Evolutionary conservation across 2,329 filamentous ascomycete genomes (phyloP).

Genomic region (Fusarium sp.): DNA sequence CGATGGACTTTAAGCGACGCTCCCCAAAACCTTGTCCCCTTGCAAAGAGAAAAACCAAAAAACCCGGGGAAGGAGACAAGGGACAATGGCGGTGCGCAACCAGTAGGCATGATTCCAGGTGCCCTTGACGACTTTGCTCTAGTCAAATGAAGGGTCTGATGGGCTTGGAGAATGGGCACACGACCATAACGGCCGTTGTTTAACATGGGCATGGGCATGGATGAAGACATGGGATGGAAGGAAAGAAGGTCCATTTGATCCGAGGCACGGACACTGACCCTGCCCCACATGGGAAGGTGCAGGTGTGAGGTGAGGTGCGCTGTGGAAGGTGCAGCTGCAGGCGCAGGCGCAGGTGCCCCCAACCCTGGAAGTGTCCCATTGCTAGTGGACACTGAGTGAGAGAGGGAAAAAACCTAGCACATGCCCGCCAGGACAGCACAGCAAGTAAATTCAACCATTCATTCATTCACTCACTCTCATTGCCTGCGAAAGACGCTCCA

Average conservation of each 20-base stretch:
- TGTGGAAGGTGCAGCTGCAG: not conserved
- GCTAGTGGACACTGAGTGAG: constrained; percentile 12
- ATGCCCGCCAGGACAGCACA: constrained; percentile 1
- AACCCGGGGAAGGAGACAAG: constrained; percentile 30
- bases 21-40: constrained; percentile 14
- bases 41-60: constrained; percentile 10
- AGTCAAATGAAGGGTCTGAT: constrained; percentile 3
- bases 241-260: constrained; percentile 27
- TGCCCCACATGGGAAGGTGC: constrained; percentile 27
- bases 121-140: not conserved
- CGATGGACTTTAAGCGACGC: constrained; percentile 24
- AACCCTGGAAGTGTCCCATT: not conserved
- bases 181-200: not conserved
- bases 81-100: not conserved
- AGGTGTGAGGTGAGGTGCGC: constrained; percentile 10
- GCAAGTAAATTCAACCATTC: constrained; percentile 33
- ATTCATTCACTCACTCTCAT: constrained; percentile 27
- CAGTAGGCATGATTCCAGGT: constrained; percentile 21
- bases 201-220: not conserved
- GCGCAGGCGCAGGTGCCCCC: not conserved
- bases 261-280: constrained; percentile 8
- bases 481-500: not conserved
- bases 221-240: not conserved
- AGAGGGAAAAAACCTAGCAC: not conserved
- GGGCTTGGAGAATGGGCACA: constrained; percentile 23